A percentile compares a stretch with the other conserved stretches of the same genome.
These are phyloP conservation scores for Trichoderma erinaceum DNA, from an alignment of 495 filamentous ascomycete species.

Conservation along the genomic window DNA sequence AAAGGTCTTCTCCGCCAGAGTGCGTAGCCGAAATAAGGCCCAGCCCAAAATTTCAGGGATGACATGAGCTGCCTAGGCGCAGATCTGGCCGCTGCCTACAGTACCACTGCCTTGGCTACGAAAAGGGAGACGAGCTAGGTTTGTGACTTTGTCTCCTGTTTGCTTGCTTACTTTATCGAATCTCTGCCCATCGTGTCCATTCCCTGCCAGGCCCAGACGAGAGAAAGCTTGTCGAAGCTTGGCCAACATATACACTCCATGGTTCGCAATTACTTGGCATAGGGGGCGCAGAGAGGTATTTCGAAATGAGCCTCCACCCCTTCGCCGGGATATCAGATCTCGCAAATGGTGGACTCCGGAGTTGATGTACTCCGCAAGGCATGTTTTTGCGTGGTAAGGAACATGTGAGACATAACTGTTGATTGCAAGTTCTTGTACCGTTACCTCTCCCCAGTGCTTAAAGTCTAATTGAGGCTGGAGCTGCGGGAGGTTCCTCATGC, in stretches of 20 bases:
- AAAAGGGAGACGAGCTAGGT: not conserved
- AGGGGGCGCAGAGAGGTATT: not conserved
- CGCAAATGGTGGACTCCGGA: not conserved
- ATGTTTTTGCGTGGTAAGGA: not conserved
- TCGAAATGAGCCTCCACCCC: constrained; percentile 8
- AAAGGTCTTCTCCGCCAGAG: not conserved
- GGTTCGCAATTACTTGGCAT: not conserved
- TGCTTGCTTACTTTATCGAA: not conserved
- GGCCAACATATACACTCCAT: not conserved
- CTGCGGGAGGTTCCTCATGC: not conserved
- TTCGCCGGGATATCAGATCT: constrained; percentile 7
- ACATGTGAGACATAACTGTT: not conserved
- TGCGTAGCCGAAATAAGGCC: constrained; percentile 12
- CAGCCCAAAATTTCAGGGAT: not conserved
- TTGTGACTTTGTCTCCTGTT: not conserved
- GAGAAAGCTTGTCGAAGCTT: not conserved
- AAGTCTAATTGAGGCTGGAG: not conserved
- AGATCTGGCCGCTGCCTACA: not conserved
- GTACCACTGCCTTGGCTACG: not conserved
- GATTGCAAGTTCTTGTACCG: not conserved
- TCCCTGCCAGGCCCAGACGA: not conserved
- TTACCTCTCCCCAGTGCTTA: not conserved
- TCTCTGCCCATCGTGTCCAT: not conserved
- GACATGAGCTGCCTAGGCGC: not conserved
- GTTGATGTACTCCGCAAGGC: not conserved